A percentile compares a stretch with the other conserved stretches of the same genome.
These are phyloP conservation scores for Jaapia argillacea DNA, from an alignment of 768 basidiomycete species.

Conservation along the genomic window DNA sequence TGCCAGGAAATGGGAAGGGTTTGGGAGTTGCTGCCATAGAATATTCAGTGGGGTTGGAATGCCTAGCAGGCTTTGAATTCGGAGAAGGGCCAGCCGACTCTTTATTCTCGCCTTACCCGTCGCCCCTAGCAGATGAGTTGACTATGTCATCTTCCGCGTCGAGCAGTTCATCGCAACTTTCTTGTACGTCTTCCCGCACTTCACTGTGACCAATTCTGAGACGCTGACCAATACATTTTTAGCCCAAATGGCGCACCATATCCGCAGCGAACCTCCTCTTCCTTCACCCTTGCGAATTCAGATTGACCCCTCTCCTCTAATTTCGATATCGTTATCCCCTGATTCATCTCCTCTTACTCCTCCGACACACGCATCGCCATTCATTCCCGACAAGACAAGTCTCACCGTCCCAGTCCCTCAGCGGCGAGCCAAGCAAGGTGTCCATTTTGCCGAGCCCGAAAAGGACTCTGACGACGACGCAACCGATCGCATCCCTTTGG, in stretches of 20 bases:
- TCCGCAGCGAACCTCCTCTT: conserved; percentile 11
- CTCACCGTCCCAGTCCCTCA: neutral
- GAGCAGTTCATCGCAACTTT: conserved; percentile 7
- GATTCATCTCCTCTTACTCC: conserved; percentile 5
- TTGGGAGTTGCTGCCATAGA: conserved; percentile 65
- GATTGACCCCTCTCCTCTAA: conserved; percentile 14
- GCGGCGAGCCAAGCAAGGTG: conserved; percentile 29
- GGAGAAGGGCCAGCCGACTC: conserved; percentile 10
- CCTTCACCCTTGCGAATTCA: conserved; percentile 43
- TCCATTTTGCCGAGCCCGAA: conserved; percentile 38
- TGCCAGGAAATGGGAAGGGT: conserved; percentile 30
- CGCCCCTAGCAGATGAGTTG: neutral
- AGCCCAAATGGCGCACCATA: neutral
- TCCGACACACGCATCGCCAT: conserved; percentile 1
- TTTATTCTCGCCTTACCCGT: neutral
- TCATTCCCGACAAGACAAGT: neutral
- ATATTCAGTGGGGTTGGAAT: conserved; percentile 57
- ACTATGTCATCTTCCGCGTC: conserved; percentile 5
- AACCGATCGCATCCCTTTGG: conserved; percentile 60
- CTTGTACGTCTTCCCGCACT: conserved; percentile 2
- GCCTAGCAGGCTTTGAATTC: conserved; percentile 41
- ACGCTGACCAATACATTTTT: neutral
- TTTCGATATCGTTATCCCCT: neutral
- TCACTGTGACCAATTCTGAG: neutral
- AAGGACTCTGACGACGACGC: conserved; percentile 33